Conservation (phyloP, 2,329 filamentous ascomycete genomes). For the Raffaelea ambrosiae region DNA sequence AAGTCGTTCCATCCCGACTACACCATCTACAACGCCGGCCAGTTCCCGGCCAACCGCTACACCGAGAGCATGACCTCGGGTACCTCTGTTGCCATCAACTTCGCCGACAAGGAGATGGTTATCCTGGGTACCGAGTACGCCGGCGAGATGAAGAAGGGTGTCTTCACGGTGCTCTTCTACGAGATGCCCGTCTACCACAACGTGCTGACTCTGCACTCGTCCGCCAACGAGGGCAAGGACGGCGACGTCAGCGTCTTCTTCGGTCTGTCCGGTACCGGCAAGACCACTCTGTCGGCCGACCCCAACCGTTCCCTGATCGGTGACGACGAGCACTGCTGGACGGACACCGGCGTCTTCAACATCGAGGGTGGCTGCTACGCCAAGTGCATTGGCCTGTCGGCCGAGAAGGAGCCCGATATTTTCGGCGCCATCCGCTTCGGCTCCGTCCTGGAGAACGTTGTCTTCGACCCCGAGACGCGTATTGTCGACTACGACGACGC, state of each 20-base stretch:
- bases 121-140: conserved; percentile 99
- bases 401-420: conserved; percentile 98
- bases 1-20: conserved; percentile 98
- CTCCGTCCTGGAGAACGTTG: conserved; percentile 95
- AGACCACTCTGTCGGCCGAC: conserved; percentile 96
- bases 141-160: conserved; percentile 94
- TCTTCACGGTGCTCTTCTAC: conserved; percentile 99
- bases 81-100: conserved; percentile 98
- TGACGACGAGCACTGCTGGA: conserved; percentile 99
- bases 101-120: conserved; percentile 99
- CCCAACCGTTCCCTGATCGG: conserved; percentile 94
- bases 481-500: conserved; percentile 91
- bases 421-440: conserved; percentile 93
- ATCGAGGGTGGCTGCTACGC: conserved; percentile 99
- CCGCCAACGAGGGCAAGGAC: conserved; percentile 89
- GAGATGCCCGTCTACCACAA: conserved; percentile 99
- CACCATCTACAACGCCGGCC: conserved; percentile 98
- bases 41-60: conserved; percentile 97
- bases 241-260: conserved; percentile 99
- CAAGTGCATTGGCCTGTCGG: conserved; percentile 95
- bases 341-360: conserved; percentile 94
- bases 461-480: conserved; percentile 86
- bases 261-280: conserved; percentile 94
- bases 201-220: conserved; percentile 95
- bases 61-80: conserved; percentile 98